These are phyloP conservation scores for Penicillium dipodomyicola DNA, from an alignment of 495 filamentous ascomycete species.

Conservation along the genomic window DNA sequence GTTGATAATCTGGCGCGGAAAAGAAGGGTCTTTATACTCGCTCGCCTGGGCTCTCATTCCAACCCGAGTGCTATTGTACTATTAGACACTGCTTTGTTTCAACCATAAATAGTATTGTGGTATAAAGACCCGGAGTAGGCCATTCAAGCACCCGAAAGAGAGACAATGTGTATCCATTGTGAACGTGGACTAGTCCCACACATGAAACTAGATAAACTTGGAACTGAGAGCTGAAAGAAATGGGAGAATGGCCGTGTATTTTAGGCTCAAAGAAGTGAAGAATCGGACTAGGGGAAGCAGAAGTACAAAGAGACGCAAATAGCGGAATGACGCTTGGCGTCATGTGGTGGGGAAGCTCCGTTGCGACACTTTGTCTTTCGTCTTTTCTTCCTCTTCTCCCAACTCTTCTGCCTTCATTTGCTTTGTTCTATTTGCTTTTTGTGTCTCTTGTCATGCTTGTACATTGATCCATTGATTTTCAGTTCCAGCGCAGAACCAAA, in stretches of 20 bases:
- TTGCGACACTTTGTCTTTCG: conserved; percentile 10
- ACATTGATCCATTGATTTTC: conserved; percentile 1
- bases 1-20: neutral
- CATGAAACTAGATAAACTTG: neutral
- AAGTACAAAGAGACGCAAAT: conserved; percentile 5
- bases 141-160: neutral
- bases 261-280: neutral
- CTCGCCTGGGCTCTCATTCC: too few species aligned
- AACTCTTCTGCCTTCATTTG: neutral
- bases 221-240: neutral
- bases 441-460: conserved; percentile 9
- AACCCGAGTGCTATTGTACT: neutral
- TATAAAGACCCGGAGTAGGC: neutral
- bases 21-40: neutral
- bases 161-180: neutral
- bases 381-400: neutral
- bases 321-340: conserved; percentile 29
- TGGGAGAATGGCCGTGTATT: neutral
- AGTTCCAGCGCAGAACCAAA: neutral
- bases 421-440: conserved; percentile 6
- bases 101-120: neutral
- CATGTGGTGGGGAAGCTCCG: conserved; percentile 43
- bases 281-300: neutral
- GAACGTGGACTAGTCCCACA: neutral
- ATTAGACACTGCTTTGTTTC: neutral